Base-by-base conservation (phyloP, 768 basidiomycete species). In the Suillus luteus region DNA sequence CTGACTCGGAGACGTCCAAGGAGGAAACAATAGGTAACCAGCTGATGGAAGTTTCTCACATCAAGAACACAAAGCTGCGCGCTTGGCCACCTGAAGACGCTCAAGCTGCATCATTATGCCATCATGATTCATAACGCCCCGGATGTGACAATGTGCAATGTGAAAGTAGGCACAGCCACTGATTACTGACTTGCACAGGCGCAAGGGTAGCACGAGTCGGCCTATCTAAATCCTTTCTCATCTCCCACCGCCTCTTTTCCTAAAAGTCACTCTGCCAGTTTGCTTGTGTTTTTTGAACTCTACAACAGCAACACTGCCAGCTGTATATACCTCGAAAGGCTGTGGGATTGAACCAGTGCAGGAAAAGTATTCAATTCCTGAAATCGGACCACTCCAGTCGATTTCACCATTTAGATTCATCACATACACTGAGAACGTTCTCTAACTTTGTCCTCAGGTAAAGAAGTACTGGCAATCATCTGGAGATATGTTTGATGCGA, bases 121-220 rank as follows among this genome's bases (percentile, higher is more conserved):
- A 40, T 58, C 38, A 11, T 24, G 54, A 22, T 22, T 55, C 22
- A 11, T 54, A 22, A 8, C 3, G 27, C 1, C 51, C 52, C 27
- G 17, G 24, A 49, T 19, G 17, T n/a, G 52, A 54, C 52, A 54
- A 54, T n/a, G 44, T 59, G 22, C 44, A 59, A 24, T 38, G 37
- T 59, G 15, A 40, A 31, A 49, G 7, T n/a, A 24, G 10, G 60
- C 65, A 67, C 67, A 69, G 75, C 73, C 73, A 73, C 70, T 38
- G 59, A 70, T 73, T 67, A 43, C 40, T 43, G 43, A 51, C 35
- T 63, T 27, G 33, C 35, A 9, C 62, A 65, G 31, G 31, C 31
- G 2, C 4, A 31, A 31, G 33, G 37, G 51, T 44, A 44, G 62
- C 63, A 4, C 31, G 3, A 22, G 57, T 60, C 31, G 19, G 19